Conservation (phyloP, 805 yeast species). For the Starmerella stigmatis region DNA sequence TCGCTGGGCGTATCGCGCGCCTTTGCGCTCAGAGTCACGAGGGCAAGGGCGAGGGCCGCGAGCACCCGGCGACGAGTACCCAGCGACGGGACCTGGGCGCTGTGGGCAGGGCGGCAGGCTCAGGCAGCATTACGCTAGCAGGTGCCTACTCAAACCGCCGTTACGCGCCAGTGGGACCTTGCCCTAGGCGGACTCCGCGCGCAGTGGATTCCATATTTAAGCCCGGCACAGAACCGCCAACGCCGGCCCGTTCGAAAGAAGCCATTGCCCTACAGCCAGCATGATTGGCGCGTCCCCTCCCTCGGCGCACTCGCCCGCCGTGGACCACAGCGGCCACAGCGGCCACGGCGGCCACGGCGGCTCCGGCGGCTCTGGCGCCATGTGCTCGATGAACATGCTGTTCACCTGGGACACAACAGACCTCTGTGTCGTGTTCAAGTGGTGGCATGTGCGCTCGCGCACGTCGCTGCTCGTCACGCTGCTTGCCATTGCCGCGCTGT, state of each 20-base stretch:
- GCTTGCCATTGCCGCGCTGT: conserved; percentile 38
- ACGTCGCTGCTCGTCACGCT: conserved; percentile 45
- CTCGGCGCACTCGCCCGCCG: background rate
- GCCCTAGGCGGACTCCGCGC: too few relatives aligned
- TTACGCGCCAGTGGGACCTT: too few relatives aligned
- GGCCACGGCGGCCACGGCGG: conserved; percentile 22
- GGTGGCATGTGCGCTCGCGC: conserved; percentile 66
- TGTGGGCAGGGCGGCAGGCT: too few relatives aligned
- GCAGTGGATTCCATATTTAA: too few relatives aligned
- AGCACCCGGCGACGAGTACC: too few relatives aligned
- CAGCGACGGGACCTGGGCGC: too few relatives aligned
- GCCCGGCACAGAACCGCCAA: background rate
- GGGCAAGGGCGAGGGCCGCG: too few relatives aligned
- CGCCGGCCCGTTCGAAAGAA: background rate
- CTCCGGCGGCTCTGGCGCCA: conserved; percentile 16
- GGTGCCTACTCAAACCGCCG: too few relatives aligned
- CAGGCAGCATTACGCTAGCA: too few relatives aligned
- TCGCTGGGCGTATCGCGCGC: background rate
- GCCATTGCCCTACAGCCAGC: background rate
- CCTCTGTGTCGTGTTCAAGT: conserved; percentile 59
- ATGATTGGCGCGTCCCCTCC: background rate
- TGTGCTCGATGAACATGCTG: conserved; percentile 39
- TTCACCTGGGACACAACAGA: conserved; percentile 71
- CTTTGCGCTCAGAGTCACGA: background rate
- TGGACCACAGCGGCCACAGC: conserved; percentile 9